Evolutionary conservation across 176 grass and related monocot genomes (phyloP), one percentile per base, ranked within the genome.

Genomic region (Juncus inflexus): DNA sequence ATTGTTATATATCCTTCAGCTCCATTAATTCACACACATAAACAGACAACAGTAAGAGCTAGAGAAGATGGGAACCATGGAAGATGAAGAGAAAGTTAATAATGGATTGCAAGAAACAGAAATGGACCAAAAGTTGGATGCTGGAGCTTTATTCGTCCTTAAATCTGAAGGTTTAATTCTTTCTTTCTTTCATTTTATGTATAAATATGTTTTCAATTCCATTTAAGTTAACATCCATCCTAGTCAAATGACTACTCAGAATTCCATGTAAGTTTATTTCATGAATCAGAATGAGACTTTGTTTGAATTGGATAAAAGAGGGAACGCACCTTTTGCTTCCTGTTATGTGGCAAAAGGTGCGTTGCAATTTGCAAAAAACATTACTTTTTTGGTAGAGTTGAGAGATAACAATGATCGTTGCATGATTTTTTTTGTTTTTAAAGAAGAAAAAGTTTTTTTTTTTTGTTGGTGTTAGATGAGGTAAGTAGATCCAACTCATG

Each of bases 131-230:
- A 84, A 87, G 71, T 79, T 90, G 40, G 91, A 96, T 75, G 91
- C 91, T 56, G 91, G 91, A 60, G 91, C 91, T 42, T 81, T 87
- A 36, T 96, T 96, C 65, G 91, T 96, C 51, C 91, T 96, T 35
- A 76, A 90, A 49, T 96, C 91, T 61, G 90, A 90, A 87, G 91
- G 91, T 87, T 28, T 36, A 41, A 5, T 15, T 4, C 15, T 11
- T 35, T 14, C 40, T 37, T 12, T 7, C 3, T 11, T 7, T 76
- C 8, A 56, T 37, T 60, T 54, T 56, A 12, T 35, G 12, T 45
- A 8, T 37, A 0, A 47, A 28, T 14, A 35, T 45, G 38, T 50
- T 14, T 56, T 37, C 15, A 14, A 53, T 9, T n/a, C 12, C 6
- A 47, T 28, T 28, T 28, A 28, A 28, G 19, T 28, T 28, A 28